These are phyloP conservation scores for Penicillium canescens DNA, from an alignment of 495 filamentous ascomycete species.

Conservation along the genomic window DNA sequence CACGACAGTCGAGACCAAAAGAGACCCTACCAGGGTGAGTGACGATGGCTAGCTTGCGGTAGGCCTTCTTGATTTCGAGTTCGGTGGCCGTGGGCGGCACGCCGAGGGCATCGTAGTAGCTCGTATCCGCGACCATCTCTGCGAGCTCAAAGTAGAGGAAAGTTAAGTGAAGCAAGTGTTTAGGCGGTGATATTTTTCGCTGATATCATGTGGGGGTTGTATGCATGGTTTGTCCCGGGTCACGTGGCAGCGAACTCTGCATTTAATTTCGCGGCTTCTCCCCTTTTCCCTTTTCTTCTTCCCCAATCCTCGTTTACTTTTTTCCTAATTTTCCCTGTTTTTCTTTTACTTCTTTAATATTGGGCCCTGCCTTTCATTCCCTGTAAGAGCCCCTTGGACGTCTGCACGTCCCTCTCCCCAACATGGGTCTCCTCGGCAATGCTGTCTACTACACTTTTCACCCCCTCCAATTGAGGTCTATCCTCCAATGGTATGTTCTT, in stretches of 20 bases:
- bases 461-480: slow-evolving; percentile 73
- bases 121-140: slow-evolving; percentile 79
- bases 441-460: slow-evolving; percentile 77
- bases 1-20: not conserved
- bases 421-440: slow-evolving; percentile 56
- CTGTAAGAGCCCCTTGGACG: slow-evolving; percentile 1
- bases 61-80: slow-evolving; percentile 99
- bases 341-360: not conserved
- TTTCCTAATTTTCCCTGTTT: slow-evolving; percentile 3
- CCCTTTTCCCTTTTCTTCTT: slow-evolving; percentile 10
- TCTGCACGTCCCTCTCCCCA: slow-evolving; percentile 20
- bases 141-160: not conserved
- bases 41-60: slow-evolving; percentile 88
- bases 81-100: slow-evolving; percentile 88
- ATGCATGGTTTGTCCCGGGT: slow-evolving; percentile 3
- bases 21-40: slow-evolving; percentile 60
- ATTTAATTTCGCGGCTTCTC: slow-evolving; percentile 2
- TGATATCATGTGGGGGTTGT: slow-evolving; percentile 14
- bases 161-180: not conserved
- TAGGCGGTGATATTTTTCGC: slow-evolving; percentile 12
- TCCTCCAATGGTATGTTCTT: slow-evolving; percentile 82
- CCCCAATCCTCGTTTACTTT: slow-evolving; percentile 1
- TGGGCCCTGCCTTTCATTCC: not conserved
- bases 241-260: slow-evolving; percentile 10
- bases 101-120: slow-evolving; percentile 87